These are phyloP conservation scores for Murraya koenigii DNA, from an alignment of 345 rosid genomes.

Conservation along the genomic window DNA sequence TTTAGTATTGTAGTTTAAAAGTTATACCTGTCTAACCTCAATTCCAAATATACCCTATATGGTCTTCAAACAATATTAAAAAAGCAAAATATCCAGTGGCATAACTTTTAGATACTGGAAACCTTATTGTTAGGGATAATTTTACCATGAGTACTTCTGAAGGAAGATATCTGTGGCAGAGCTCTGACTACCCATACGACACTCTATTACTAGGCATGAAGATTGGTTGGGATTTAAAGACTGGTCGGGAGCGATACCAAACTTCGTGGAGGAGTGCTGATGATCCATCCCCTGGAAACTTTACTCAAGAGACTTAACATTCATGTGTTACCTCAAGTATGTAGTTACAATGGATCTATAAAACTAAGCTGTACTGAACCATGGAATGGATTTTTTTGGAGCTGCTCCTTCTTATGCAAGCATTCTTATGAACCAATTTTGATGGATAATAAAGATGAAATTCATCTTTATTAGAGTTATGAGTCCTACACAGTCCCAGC, in stretches of 20 bases:
- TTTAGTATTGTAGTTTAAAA: no score
- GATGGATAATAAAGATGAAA: conserved; percentile 7
- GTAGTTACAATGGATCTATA: not conserved
- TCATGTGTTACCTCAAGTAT: conserved; percentile 23
- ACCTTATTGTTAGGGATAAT: conserved; percentile 36
- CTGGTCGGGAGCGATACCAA: conserved; percentile 7
- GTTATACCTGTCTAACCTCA: no score
- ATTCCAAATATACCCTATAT: no score
- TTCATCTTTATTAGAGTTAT: conserved; percentile 22
- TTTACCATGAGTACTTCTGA: not conserved
- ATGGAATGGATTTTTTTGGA: conserved; percentile 39
- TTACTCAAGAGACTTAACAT: conserved; percentile 15
- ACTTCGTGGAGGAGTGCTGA: conserved; percentile 36
- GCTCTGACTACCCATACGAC: conserved; percentile 31
- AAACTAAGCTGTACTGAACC: conserved; percentile 23
- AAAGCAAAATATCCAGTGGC: conserved; percentile 16
- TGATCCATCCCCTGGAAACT: conserved; percentile 34
- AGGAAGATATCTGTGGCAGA: conserved; percentile 35
- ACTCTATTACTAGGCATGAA: conserved; percentile 32
- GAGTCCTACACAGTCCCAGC: not conserved
- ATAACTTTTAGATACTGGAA: conserved; percentile 41
- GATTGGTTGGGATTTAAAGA: conserved; percentile 28
- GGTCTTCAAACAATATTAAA: conserved; percentile 30
- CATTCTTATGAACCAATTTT: conserved; percentile 5
- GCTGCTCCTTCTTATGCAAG: conserved; percentile 17